Base-by-base conservation (phyloP, 148 eudicot species). In the Rhododendron williamsianum region DNA sequence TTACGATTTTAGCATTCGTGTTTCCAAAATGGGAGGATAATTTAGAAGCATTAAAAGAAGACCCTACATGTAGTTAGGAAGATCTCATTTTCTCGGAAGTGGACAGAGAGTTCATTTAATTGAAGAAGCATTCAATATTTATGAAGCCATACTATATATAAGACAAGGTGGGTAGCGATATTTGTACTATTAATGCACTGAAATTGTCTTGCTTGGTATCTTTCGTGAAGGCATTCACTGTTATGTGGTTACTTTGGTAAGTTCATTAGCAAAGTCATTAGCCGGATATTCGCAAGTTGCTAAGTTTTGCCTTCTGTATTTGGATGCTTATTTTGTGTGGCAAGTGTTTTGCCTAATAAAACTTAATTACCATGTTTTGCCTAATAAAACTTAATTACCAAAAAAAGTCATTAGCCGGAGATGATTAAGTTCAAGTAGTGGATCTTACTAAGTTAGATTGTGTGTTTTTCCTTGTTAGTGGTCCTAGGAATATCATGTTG, bases 11-110 rank as follows among this genome's bases (percentile, higher is more conserved):
- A 5, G 25, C 30, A 27, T 18, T 27, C 19, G 15, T 51, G 23
- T 80, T 80, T 80, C 43, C 51, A 12, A 46, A 78, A 78, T 78
- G 8, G 54, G 51, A 48, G 81, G 21, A 78, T 78, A 46, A n/a
- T 78, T 8, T 78, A 45, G 81, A 78, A 48, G 35, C 58, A 78
- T 78, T 12, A 76, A 78, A 41, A 80, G 41, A 80, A 80, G 52
- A 78, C 21, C 56, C 51, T 46, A 3, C 27, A 5, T 19, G 4
- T 78, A 45, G 30, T 23, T 2, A 45, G 11, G 11, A 23, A 19
- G 18, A 15, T 11, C 25, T 33, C 33, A 78, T 78, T 54, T 23
- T 48, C 35, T 80, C 43, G 4, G 9, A 51, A 51, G 21, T 3
- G 4, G n/a, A 36, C 63, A 27, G 63, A 51, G 23, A 51, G 35